Base-by-base conservation (phyloP, 139 green algal genomes). In the Chlorella vulgaris region DNA sequence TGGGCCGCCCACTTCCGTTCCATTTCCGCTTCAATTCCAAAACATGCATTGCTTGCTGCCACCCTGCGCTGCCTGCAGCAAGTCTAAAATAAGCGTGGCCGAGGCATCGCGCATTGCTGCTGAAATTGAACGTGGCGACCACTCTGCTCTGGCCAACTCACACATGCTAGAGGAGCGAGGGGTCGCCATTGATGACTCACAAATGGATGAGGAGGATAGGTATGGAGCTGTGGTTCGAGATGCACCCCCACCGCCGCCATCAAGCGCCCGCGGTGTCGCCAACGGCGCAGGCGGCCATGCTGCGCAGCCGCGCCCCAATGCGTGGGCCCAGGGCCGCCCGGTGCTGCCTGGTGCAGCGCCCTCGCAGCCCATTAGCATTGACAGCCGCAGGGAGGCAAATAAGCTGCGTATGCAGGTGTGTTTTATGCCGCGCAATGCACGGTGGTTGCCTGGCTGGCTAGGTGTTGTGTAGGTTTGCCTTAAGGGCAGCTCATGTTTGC, bases 111-210 rank as follows among this genome's bases (percentile, higher is more conserved):
- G 94, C 31, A 85, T 98, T 61, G 94, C 94, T 0, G 69, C 81
- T 0, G 94, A 98, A 80, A 98, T 98, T 60, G 91, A 97, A 83
- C 29, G 68, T 3, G 67, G 83, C 28, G 47, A 68, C 61, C 83
- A 80, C 31, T 81, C 73, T 29, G 31, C 28, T 4, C 36, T 55
- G 35, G 62, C 55, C 43, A 97, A 96, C 81, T 71, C 83, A 18
- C 94, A 98, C 81, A 29, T 96, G 76, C 79, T 90, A 35, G 94
- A 98, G 85, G 94, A 98, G 90, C 88, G 94, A 0, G 92, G 93
- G 7, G 81, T 88, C 26, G 83, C 76, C 33, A 61, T 95, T 22
- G 91, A 90, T 13, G 88, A 94, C 74, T 47, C 74, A 38, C 83
- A 95, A 83, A 77, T 96, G 60, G 92, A 98, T 77, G 94, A 98